These are phyloP conservation scores for Cicer arietinum DNA, from an alignment of 306 rosid genomes.

Conservation along the genomic window DNA sequence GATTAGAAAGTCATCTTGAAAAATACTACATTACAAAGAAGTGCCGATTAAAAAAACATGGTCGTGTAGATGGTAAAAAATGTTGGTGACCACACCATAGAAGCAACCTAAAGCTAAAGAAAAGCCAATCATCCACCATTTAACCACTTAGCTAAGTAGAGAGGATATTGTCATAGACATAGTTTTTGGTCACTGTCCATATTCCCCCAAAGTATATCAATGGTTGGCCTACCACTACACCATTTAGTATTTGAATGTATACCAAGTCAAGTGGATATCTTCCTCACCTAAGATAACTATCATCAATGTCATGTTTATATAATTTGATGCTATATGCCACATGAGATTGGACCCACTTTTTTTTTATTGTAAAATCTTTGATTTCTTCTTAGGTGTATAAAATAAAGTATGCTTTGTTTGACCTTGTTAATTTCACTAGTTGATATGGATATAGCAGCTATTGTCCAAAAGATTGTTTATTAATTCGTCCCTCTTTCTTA, in stretches of 20 bases:
- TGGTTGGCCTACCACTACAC: conserved; percentile 66
- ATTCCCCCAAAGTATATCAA: conserved; percentile 51
- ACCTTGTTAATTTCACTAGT: conserved; percentile 52
- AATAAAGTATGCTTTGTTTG: conserved; percentile 45
- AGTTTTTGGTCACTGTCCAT: conserved; percentile 51
- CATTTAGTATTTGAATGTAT: conserved; percentile 46
- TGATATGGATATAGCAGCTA: conserved; percentile 47
- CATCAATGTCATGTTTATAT: conserved; percentile 39
- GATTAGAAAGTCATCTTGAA: conserved; percentile 24
- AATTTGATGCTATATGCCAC: conserved; percentile 35
- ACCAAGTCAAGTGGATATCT: conserved; percentile 55
- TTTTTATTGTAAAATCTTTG: conserved; percentile 32
- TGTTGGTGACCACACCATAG: conserved; percentile 53
- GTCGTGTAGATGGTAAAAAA: conserved; percentile 32
- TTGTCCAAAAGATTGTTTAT: conserved; percentile 38
- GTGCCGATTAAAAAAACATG: conserved; percentile 4
- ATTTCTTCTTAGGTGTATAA: conserved; percentile 32
- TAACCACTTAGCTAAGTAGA: conserved; percentile 59
- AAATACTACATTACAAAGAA: conserved; percentile 23
- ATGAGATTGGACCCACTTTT: conserved; percentile 52
- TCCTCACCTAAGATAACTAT: conserved; percentile 49
- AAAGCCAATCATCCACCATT: conserved; percentile 45
- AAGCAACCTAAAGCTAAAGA: conserved; percentile 41
- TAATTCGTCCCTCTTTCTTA: conserved; percentile 46
- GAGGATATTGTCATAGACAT: conserved; percentile 49